Conservation (phyloP, 441 rosid genomes). For the Erodium texanum region DNA sequence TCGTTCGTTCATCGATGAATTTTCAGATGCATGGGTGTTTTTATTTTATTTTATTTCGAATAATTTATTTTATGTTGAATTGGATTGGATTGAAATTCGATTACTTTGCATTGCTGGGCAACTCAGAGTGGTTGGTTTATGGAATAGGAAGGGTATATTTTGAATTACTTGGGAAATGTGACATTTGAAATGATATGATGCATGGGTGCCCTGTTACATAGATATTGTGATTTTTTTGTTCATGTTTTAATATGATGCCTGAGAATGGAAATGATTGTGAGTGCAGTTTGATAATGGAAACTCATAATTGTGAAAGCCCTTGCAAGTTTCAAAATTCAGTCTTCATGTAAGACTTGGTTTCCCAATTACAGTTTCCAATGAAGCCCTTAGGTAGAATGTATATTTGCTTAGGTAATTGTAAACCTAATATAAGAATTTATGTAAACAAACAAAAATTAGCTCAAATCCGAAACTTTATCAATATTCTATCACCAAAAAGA, state of each 20-base stretch:
- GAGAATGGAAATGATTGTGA: not conserved
- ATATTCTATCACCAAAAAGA: not conserved
- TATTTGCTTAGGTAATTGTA: conserved; percentile 1
- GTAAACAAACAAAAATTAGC: not conserved
- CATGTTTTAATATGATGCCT: not conserved
- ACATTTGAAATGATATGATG: not conserved
- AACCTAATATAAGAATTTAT: not conserved
- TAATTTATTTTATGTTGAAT: not conserved
- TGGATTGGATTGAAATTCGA: not conserved
- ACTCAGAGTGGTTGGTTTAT: not conserved
- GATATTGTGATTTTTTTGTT: not conserved
- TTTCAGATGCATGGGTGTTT: not conserved
- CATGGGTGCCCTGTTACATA: not conserved
- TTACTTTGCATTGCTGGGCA: not conserved
- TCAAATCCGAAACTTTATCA: not conserved
- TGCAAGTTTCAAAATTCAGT: not conserved
- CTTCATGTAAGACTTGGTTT: not conserved
- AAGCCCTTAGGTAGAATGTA: not conserved
- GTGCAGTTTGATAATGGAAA: not conserved
- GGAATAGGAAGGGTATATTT: not conserved
- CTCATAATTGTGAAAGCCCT: not conserved
- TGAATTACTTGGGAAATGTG: not conserved
- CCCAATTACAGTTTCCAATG: not conserved
- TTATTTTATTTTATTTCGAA: too few species aligned
- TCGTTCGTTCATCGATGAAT: conserved; percentile 1